Conservation (phyloP, 176 grass and related monocot species). For the Eragrostis curvula region DNA sequence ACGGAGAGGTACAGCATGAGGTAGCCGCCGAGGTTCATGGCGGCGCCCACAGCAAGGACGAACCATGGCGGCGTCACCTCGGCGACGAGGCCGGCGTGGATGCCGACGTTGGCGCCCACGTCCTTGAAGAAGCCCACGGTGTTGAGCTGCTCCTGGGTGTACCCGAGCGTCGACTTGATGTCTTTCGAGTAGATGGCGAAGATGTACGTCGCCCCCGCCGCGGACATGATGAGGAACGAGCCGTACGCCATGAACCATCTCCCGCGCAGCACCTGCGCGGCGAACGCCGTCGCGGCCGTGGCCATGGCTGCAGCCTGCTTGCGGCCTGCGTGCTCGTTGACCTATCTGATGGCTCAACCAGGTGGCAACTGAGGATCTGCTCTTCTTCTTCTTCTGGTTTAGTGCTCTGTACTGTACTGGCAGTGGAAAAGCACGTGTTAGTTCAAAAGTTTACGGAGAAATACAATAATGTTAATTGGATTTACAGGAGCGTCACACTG, state of each 20-base stretch:
- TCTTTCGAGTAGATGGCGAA: slow-evolving; percentile 73
- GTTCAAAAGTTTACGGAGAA: too few species aligned
- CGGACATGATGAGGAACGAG: slow-evolving; percentile 61
- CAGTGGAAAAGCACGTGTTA: too few species aligned
- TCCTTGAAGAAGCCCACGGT: slow-evolving; percentile 68
- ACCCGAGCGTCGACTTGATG: slow-evolving; percentile 59
- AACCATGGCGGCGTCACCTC: slow-evolving; percentile 51
- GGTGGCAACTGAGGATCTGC: too few species aligned
- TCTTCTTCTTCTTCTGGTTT: too few species aligned
- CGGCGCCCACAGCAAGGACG: slow-evolving; percentile 53
- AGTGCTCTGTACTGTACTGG: too few species aligned
- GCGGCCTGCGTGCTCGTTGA: background rate
- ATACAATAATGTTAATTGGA: too few species aligned
- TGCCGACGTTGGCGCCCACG: slow-evolving; percentile 61
- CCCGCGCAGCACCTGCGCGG: background rate
- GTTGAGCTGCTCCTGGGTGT: slow-evolving; percentile 69
- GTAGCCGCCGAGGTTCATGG: slow-evolving; percentile 64
- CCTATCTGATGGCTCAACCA: too few species aligned
- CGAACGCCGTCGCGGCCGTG: background rate
- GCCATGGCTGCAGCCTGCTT: background rate
- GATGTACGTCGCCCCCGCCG: slow-evolving; percentile 54
- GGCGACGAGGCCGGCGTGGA: slow-evolving; percentile 57
- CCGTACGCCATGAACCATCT: slow-evolving; percentile 63
- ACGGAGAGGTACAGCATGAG: slow-evolving; percentile 70
- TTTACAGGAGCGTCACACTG: too few species aligned